These are phyloP conservation scores for Cokeromyces recurvatus DNA, from an alignment of 371 early-diverging fungal genomes.

Conservation along the genomic window DNA sequence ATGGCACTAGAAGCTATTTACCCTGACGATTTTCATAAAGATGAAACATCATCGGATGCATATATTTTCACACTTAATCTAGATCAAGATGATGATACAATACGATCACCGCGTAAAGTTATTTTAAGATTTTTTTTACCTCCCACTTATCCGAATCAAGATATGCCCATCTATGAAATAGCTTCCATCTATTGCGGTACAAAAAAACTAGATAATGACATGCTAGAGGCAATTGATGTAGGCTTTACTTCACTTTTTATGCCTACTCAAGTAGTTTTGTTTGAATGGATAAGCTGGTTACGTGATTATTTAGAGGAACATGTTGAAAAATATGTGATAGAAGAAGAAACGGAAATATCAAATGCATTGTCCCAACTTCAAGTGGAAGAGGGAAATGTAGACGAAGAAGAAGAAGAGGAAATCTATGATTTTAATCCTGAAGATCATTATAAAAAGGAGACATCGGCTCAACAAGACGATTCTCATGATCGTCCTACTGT, in stretches of 20 bases:
- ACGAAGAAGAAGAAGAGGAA: conserved; percentile 5
- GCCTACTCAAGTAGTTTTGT: conserved; percentile 68
- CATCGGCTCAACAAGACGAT: neutral
- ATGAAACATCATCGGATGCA: conserved; percentile 10
- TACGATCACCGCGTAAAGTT: conserved; percentile 32
- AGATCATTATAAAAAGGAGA: neutral
- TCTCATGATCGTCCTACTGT: conserved; percentile 21
- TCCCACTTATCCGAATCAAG: conserved; percentile 60
- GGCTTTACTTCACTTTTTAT: conserved; percentile 56
- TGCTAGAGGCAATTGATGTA: conserved; percentile 46
- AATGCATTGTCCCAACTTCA: neutral
- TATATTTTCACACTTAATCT: conserved; percentile 31
- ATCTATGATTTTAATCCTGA: conserved; percentile 9
- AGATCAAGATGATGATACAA: conserved; percentile 20
- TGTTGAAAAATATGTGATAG: neutral
- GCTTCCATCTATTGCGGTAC: conserved; percentile 61
- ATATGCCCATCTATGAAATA: conserved; percentile 69
- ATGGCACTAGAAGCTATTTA: conserved; percentile 40
- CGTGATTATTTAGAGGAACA: conserved; percentile 50
- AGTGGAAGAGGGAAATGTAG: conserved; percentile 4
- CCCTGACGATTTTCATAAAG: conserved; percentile 23
- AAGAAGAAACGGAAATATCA: neutral
- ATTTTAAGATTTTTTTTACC: conserved; percentile 59
- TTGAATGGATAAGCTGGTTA: conserved; percentile 74
- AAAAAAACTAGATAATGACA: conserved; percentile 36